phyloP scores from a whole-genome alignment of 108 stramenopile genomes.

The Nitzschia sp. region DNA sequence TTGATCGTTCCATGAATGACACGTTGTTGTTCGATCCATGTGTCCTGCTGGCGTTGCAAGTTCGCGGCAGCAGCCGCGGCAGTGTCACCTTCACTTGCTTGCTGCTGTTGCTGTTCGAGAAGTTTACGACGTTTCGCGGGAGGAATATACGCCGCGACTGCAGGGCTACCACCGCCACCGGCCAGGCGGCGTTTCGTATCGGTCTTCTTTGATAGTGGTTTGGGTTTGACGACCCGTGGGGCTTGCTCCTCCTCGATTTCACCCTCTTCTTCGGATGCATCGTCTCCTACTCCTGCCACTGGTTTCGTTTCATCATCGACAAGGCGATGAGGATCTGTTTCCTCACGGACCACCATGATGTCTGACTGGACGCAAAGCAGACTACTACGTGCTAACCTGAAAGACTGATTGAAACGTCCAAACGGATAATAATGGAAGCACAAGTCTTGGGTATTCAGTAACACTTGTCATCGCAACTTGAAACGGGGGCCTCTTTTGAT shows the following conservation, averaged over 20 bases:
- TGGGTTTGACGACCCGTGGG: neutral
- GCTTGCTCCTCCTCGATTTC: slow-evolving; percentile 2
- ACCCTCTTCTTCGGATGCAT: slow-evolving; percentile 4
- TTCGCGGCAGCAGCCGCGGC: neutral
- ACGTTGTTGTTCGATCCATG: slow-evolving; percentile 91
- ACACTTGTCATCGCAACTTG: no score
- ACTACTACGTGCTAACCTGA: no score
- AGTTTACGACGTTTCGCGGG: slow-evolving; percentile 36
- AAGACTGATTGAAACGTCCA: no score
- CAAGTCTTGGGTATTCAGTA: no score
- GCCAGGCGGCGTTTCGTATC: neutral
- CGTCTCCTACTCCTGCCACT: neutral
- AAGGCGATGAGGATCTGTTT: no score
- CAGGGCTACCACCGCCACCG: neutral
- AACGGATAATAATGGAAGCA: no score
- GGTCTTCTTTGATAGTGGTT: neutral
- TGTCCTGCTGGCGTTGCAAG: slow-evolving; percentile 64
- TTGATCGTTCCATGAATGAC: slow-evolving; percentile 98
- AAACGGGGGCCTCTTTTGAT: no score
- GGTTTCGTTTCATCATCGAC: neutral
- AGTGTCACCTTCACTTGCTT: neutral
- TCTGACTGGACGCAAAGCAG: no score
- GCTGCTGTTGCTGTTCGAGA: slow-evolving; percentile 10
- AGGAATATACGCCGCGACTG: slow-evolving; percentile 21
- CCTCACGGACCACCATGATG: no score